Evolutionary conservation across 306 rosid genomes (phyloP).

Genomic region (Leucaena leucocephala): DNA sequence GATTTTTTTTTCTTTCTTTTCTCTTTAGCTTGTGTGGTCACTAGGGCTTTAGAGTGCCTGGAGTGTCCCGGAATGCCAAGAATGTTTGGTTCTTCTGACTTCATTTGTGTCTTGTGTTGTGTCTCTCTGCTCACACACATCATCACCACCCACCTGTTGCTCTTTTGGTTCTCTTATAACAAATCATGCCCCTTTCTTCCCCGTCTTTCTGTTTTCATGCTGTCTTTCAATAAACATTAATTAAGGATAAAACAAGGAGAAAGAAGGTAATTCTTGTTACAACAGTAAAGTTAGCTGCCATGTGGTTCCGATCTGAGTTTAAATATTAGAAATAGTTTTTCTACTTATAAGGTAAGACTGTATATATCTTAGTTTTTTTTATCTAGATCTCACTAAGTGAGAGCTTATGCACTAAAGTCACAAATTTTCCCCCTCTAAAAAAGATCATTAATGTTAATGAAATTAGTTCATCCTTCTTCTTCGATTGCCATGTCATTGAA

Average conservation of each 20-base stretch:
- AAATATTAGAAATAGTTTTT: too few relatives aligned
- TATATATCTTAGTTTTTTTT: too few relatives aligned
- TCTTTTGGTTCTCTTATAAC: not conserved
- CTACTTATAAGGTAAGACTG: too few relatives aligned
- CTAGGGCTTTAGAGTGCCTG: slow-evolving; percentile 14
- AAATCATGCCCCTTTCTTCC: slow-evolving; percentile 4
- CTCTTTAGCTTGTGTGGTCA: slow-evolving; percentile 20
- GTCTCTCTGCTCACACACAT: not conserved
- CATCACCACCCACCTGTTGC: too few relatives aligned
- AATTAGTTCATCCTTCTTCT: not conserved
- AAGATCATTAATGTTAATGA: not conserved
- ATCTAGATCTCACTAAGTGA: too few relatives aligned
- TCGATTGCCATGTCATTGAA: not conserved
- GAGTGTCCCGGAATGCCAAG: slow-evolving; percentile 9
- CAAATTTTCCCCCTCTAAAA: too few relatives aligned
- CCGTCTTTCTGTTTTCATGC: not conserved
- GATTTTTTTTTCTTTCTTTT: not conserved
- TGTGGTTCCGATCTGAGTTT: too few relatives aligned
- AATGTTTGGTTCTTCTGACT: slow-evolving; percentile 18
- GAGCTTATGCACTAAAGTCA: too few relatives aligned
- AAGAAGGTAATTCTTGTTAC: too few relatives aligned
- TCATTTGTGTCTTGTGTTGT: not conserved
- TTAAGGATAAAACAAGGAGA: not conserved
- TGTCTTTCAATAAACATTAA: not conserved
- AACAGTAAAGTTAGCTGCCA: too few relatives aligned